These are phyloP conservation scores for Heliamphora pulchella DNA, from an alignment of 179 eudicot genomes.

Conservation along the genomic window DNA sequence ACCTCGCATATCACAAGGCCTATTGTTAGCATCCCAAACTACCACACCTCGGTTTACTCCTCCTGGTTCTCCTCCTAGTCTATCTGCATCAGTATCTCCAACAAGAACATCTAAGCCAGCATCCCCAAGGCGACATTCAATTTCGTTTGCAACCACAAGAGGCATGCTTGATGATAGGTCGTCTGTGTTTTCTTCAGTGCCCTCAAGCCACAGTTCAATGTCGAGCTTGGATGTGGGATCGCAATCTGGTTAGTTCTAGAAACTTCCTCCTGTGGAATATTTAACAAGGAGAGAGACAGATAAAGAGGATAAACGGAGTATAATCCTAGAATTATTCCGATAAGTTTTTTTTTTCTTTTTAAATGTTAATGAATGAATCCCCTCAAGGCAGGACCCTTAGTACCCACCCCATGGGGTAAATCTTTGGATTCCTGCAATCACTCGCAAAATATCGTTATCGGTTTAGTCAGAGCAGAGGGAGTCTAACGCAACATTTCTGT, in stretches of 20 bases:
- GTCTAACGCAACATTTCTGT: no score
- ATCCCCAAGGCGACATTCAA: conserved; percentile 81
- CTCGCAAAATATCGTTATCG: no score
- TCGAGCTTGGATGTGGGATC: conserved; percentile 53
- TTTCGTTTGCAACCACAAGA: conserved; percentile 59
- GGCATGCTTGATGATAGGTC: conserved; percentile 49
- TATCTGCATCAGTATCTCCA: conserved; percentile 73
- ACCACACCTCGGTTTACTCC: conserved; percentile 90
- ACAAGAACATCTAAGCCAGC: conserved; percentile 55
- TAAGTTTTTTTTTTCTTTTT: no score
- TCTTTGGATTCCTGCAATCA: no score
- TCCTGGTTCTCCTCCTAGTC: conserved; percentile 73
- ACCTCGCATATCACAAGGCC: conserved; percentile 67
- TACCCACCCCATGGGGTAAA: no score
- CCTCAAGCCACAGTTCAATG: conserved; percentile 56
- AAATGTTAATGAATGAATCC: no score
- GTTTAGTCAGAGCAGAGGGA: no score
- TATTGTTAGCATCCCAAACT: conserved; percentile 69
- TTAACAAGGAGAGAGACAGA: not conserved
- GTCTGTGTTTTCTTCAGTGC: conserved; percentile 29
- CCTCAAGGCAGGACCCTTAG: no score
- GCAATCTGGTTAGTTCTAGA: conserved; percentile 40
- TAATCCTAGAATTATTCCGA: not conserved
- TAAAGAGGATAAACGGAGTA: not conserved
- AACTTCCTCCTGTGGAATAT: not conserved